Conservation (phyloP, 2,329 filamentous ascomycete species). For the Nemania sp. region DNA sequence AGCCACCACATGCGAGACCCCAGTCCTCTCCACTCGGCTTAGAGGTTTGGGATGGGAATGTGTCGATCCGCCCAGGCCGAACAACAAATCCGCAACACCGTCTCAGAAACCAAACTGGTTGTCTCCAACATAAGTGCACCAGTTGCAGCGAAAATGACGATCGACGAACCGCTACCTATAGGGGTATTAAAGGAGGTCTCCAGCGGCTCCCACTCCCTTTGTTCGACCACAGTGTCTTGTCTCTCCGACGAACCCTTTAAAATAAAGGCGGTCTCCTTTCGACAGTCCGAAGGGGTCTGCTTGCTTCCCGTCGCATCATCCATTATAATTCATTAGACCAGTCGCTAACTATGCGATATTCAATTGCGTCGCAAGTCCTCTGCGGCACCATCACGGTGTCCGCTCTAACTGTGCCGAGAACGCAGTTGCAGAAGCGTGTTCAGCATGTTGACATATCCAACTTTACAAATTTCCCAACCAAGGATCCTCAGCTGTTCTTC, state of each 20-base stretch:
- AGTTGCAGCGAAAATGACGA: slow-evolving; percentile 34
- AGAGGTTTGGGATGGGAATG: slow-evolving; percentile 18
- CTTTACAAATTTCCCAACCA: slow-evolving; percentile 40
- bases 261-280: slow-evolving; percentile 1
- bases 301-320: slow-evolving; percentile 12
- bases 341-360: slow-evolving; percentile 35
- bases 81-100: slow-evolving; percentile 20
- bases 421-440: slow-evolving; percentile 25
- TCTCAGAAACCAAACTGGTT: slow-evolving; percentile 19
- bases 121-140: slow-evolving; percentile 19
- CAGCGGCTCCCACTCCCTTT: slow-evolving; percentile 15
- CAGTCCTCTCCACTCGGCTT: slow-evolving; percentile 8
- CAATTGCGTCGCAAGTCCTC: slow-evolving; percentile 35
- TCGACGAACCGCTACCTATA: slow-evolving; percentile 31
- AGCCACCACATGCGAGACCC: slow-evolving; percentile 17
- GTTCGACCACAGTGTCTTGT: slow-evolving; percentile 19
- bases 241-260: slow-evolving; percentile 18
- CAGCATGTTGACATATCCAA: slow-evolving; percentile 34
- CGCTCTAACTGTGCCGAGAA: slow-evolving; percentile 31
- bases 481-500: slow-evolving; percentile 35
- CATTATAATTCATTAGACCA: too few species aligned
- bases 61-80: slow-evolving; percentile 23
- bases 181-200: slow-evolving; percentile 28
- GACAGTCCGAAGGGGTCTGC: not conserved
- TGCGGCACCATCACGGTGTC: slow-evolving; percentile 37